Base-by-base conservation (phyloP, 495 filamentous ascomycete species). In the Sphaerosporella brunnea region DNA sequence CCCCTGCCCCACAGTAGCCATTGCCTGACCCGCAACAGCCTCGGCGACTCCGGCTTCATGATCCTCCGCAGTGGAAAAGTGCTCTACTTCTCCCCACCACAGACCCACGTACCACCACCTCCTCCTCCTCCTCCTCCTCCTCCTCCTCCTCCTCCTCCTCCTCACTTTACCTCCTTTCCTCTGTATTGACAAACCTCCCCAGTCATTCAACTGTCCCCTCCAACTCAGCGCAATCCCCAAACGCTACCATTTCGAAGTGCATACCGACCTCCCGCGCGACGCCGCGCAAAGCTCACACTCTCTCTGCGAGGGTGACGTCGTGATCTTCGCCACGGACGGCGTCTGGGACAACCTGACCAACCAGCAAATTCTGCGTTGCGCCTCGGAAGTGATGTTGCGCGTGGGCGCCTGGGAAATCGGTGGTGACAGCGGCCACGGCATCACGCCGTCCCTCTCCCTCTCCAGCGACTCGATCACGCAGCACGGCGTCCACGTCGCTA, bases 11-110 rank as follows among this genome's bases (percentile, higher is more conserved):
- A 8, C 36, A 40, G 19, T 40, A 40, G n/a, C 36, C 18, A 40
- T 40, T 18, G 7, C 8, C 36, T 40, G 18, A 40, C 46, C 28
- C 9, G 3, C 37, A 19, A 21, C 46, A 74, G 69, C 61, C 68
- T 97, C n/a, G 90, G 90, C 51, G 90, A 97, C 65, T 94, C 86
- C n/a, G 90, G 88, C 43, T 95, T 84, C 60, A 73, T 95, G 19
- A 76, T 93, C 39, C 64, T 96, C 45, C 75, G 85, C 19, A 70
- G 79, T 25, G 88, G 84, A 54, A 82, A 80, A 10, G 79, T 96
- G 15, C 80, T 86, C 55, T 72, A 82, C 36, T 76, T 75, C 60
- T 90, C 85, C 2, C 71, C 77, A 28, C 80, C 84, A 19, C 90
- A 97, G 62, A 96, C 84, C 0, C 92, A 97, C 62, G 44, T 47